phyloP scores from a whole-genome alignment of 352 stramenopile genomes.

The Peronosclerospora sorghi region DNA sequence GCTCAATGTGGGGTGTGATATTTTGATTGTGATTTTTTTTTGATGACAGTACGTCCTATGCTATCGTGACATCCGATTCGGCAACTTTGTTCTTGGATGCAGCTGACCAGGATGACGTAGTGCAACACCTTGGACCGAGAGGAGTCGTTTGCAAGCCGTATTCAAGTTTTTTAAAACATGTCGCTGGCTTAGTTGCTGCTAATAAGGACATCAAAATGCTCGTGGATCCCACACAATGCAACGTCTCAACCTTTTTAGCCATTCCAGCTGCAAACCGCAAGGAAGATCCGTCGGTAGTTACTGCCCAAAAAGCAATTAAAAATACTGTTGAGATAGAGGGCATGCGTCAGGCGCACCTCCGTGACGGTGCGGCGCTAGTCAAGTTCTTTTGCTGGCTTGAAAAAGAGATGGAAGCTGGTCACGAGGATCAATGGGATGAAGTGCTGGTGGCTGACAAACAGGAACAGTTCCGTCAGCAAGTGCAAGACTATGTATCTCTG shows the following conservation, averaged over 20 bases:
- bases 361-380: slow-evolving; percentile 91
- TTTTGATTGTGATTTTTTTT: neutral
- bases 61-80: slow-evolving; percentile 82
- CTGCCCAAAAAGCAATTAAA: slow-evolving; percentile 88
- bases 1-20: too few relatives aligned
- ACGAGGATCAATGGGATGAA: slow-evolving; percentile 54
- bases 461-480: slow-evolving; percentile 74
- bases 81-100: slow-evolving; percentile 90
- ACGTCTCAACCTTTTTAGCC: slow-evolving; percentile 72
- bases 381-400: slow-evolving; percentile 93
- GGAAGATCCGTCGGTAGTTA: slow-evolving; percentile 66
- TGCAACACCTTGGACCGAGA: slow-evolving; percentile 31
- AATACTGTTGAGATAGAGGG: slow-evolving; percentile 91
- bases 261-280: slow-evolving; percentile 63
- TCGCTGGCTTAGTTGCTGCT: slow-evolving; percentile 34
- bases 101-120: slow-evolving; percentile 51
- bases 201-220: slow-evolving; percentile 55
- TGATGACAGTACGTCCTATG: slow-evolving; percentile 80
- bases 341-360: slow-evolving; percentile 91
- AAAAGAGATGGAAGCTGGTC: slow-evolving; percentile 38
- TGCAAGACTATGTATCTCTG: slow-evolving; percentile 85
- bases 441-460: slow-evolving; percentile 88
- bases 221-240: slow-evolving; percentile 74
- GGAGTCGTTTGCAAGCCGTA: slow-evolving; percentile 60
- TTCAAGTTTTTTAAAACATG: slow-evolving; percentile 29